Evolutionary conservation across 164 flowering plant genomes (phyloP).

Genomic region (Pachysandra terminalis): DNA sequence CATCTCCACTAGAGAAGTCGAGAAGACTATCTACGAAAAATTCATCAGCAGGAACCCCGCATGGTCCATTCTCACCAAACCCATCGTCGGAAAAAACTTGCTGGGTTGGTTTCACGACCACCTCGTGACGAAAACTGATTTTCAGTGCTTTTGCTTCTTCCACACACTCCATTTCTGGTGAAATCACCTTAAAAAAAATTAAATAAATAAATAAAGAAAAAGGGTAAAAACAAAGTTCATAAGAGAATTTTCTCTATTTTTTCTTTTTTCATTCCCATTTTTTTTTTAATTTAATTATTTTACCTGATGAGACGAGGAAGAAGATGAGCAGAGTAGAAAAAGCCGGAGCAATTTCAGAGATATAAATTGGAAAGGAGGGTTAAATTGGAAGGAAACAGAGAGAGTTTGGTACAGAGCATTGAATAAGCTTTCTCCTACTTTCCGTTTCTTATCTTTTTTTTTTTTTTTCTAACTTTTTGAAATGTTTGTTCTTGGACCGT

Average conservation of each 20-base stretch:
- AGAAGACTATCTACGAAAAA: conserved; percentile 66
- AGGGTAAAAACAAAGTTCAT: background rate
- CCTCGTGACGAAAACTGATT: conserved; percentile 42
- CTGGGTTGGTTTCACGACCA: conserved; percentile 22
- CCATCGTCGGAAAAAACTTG: conserved; percentile 31
- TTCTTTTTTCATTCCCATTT: no score
- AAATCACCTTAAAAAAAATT: conserved; percentile 1
- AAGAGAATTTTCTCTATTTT: background rate
- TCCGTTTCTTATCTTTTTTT: conserved; percentile 8
- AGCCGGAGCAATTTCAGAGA: background rate
- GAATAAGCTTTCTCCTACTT: conserved; percentile 36
- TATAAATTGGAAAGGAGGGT: conserved; percentile 4
- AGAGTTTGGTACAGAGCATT: conserved; percentile 31
- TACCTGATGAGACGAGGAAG: conserved; percentile 5
- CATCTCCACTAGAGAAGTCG: conserved; percentile 53
- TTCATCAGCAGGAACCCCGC: conserved; percentile 39
- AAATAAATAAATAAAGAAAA: no score
- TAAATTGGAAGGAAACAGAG: conserved; percentile 9
- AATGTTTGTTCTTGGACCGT: no score
- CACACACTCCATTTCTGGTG: conserved; percentile 37
- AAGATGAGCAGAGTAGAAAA: background rate
- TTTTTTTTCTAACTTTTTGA: background rate
- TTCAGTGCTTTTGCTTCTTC: conserved; percentile 53
- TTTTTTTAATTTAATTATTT: no score
- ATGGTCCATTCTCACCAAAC: conserved; percentile 8